Evolutionary conservation across 2,329 filamentous ascomycete genomes (phyloP).

Genomic region (Orbilia brochopaga): DNA sequence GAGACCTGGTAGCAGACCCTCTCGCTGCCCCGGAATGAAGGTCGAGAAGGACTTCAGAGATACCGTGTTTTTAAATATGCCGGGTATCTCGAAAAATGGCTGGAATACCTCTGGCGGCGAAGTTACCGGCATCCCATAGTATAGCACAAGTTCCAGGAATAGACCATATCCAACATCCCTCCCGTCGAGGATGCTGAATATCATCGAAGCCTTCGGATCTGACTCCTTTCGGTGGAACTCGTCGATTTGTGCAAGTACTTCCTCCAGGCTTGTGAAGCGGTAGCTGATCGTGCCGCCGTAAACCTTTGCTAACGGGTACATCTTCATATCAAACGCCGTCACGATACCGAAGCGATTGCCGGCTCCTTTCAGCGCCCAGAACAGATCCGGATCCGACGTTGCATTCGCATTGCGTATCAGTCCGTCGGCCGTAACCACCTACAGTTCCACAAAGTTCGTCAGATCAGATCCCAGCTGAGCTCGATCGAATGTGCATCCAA

Average conservation of each 20-base stretch:
- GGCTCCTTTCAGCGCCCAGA: conserved; percentile 58
- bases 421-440: conserved; percentile 62
- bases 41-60: conserved; percentile 7
- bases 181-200: conserved; percentile 23
- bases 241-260: conserved; percentile 18
- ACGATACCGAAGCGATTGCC: conserved; percentile 58
- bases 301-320: conserved; percentile 9
- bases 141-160: conserved; percentile 14
- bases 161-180: conserved; percentile 11
- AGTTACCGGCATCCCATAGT: conserved; percentile 16
- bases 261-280: conserved; percentile 14
- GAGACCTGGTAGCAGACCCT: conserved; percentile 11
- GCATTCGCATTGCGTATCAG: conserved; percentile 59
- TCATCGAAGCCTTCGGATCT: conserved; percentile 19
- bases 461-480: not conserved
- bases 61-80: conserved; percentile 10
- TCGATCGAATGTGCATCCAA: not conserved
- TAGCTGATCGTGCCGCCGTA: conserved; percentile 22
- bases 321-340: conserved; percentile 56
- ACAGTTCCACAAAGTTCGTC: not conserved
- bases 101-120: not conserved
- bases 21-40: conserved; percentile 11
- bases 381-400: conserved; percentile 60
- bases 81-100: conserved; percentile 24
- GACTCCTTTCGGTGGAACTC: conserved; percentile 4